Evolutionary conservation across 192 early-diverging fungal genomes (phyloP), one percentile per base, ranked within the genome.

Genomic region (Coemansia sp.): DNA sequence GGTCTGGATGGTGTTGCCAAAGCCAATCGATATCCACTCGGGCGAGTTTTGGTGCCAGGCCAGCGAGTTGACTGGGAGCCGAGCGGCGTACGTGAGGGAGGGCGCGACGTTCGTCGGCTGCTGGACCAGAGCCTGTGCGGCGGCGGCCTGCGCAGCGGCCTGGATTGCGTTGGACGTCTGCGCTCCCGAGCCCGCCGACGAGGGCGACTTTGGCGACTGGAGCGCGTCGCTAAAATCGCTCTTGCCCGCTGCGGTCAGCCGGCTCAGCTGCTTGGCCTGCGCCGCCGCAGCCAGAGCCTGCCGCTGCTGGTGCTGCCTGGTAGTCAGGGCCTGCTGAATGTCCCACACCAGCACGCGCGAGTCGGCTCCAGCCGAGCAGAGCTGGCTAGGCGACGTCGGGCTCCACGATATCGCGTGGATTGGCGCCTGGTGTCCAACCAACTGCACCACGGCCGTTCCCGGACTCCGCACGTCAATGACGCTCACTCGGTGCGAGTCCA

Each of bases 381-480:
- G 73, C 62, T 93, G 86, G 11, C 79, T 80, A 29, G 81, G 64
- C 27, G 87, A 83, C 50, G 88, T 77, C 3, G 97, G 94, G 36
- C 88, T 85, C 97, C 97, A 99, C 11, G 81, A 79, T 19, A 97
- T 77, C 15, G 89, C 86, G 48, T 94, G 91, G 25, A 99, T 85
- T 11, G 81, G 70, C 1, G 78, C 84, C 10, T 74, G 80, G 63
- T 97, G 97, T 14, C 86, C 88, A 15, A 72, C 70, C 26, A 99
- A 78, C 61, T 97, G 88, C 14, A 82, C 70, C 5, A 99, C 83
- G 2, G 95, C 88, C 1, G 88, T 77, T 9, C 90, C 90, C 6
- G 97, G 97, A 13, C 85, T 86, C 29, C 97, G 87, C 27, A 94
- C 83, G 75, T 99, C 97, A 33, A 99, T 62, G 46, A 99, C 83